Evolutionary conservation across 2,329 filamentous ascomycete genomes (phyloP).

Genomic region (Huntiella abstrusa): DNA sequence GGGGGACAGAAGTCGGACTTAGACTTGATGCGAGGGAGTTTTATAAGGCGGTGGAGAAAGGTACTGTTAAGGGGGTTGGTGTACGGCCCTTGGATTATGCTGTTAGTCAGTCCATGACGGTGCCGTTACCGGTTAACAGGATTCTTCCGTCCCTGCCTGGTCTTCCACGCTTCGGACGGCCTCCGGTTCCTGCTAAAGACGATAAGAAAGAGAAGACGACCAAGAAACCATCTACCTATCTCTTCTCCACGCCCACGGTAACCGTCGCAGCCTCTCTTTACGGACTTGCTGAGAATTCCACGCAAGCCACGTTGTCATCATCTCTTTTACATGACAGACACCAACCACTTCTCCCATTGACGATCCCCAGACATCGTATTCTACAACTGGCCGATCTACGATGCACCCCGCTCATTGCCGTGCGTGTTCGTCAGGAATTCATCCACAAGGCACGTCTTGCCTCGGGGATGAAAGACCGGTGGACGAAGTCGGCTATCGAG

Average conservation of each 20-base stretch:
- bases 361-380: constrained; percentile 19
- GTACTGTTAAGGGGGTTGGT: constrained; percentile 4
- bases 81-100: constrained; percentile 21
- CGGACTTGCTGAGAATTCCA: constrained; percentile 19
- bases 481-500: constrained; percentile 16
- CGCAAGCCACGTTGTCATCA: constrained; percentile 15
- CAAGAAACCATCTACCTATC: constrained; percentile 11
- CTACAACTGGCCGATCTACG: constrained; percentile 21
- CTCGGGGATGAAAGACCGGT: constrained; percentile 6
- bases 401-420: constrained; percentile 20
- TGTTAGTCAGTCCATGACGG: constrained; percentile 21
- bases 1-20: constrained; percentile 19
- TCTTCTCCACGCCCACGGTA: constrained; percentile 18
- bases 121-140: constrained; percentile 19
- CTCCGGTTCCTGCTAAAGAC: not conserved
- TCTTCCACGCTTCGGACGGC: not conserved
- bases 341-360: constrained; percentile 21
- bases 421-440: constrained; percentile 24
- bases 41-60: not conserved
- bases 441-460: constrained; percentile 11
- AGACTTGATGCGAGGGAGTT: constrained; percentile 17
- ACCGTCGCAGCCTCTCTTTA: constrained; percentile 24
- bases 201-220: constrained; percentile 4
- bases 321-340: constrained; percentile 21
- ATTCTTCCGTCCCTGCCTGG: constrained; percentile 13